A percentile compares a stretch with the other conserved stretches of the same genome.
Conservation (phyloP, 768 basidiomycete species). For the Boletus huronensis region DNA sequence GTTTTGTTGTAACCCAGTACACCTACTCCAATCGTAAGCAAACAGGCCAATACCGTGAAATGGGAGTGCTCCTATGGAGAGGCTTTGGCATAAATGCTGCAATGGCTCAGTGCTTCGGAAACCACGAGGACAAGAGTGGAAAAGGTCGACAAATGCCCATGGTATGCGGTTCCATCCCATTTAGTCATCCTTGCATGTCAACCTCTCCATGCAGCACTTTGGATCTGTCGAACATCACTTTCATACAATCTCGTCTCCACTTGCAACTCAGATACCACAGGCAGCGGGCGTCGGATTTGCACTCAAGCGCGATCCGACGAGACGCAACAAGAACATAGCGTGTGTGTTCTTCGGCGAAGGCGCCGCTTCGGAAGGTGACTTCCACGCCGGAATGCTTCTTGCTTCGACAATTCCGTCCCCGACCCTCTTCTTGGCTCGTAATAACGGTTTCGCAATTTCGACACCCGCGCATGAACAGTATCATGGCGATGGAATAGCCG, state of each 20-base stretch:
- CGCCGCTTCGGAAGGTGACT: constrained; percentile 92
- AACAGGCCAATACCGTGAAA: constrained; percentile 87
- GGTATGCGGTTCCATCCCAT: constrained; percentile 39
- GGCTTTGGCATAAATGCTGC: constrained; percentile 74
- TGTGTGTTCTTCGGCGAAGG: constrained; percentile 93
- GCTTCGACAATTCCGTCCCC: constrained; percentile 76
- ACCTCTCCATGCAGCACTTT: constrained; percentile 60
- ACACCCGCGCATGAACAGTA: constrained; percentile 89
- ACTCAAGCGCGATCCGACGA: constrained; percentile 69
- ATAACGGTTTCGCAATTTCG: constrained; percentile 94
- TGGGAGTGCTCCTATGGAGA: constrained; percentile 88
- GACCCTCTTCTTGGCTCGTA: constrained; percentile 69
- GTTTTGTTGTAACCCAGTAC: not conserved
- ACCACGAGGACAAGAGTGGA: constrained; percentile 69
- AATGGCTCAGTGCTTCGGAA: constrained; percentile 93
- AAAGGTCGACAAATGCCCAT: constrained; percentile 96
- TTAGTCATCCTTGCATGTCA: not conserved
- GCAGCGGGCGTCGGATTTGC: constrained; percentile 93
- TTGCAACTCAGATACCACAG: constrained; percentile 93
- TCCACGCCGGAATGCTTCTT: constrained; percentile 85
- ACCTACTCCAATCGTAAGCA: not conserved
- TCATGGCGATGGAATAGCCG: constrained; percentile 89
- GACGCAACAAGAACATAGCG: constrained; percentile 70
- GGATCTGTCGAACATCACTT: constrained; percentile 83
- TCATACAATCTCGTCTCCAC: constrained; percentile 89